Conservation (phyloP, 352 stramenopile species). For the Globisporangium ultimum region DNA sequence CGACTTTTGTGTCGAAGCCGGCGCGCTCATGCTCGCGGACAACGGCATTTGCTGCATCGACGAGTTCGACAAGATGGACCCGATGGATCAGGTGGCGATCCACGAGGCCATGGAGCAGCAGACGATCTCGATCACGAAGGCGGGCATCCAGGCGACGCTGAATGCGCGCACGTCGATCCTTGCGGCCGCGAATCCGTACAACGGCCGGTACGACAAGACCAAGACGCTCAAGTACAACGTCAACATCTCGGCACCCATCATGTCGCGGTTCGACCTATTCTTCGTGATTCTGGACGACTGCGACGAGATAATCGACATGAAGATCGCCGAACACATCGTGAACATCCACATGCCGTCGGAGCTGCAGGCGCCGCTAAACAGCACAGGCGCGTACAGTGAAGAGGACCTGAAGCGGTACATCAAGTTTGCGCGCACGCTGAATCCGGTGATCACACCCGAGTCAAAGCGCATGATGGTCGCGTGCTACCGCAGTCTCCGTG, state of each 20-base stretch:
- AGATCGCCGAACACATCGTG: constrained; percentile 97
- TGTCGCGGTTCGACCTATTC: constrained; percentile 99
- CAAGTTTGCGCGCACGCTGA: constrained; percentile 82
- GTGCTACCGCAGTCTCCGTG: constrained; percentile 96
- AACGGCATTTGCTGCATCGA: constrained; percentile 99
- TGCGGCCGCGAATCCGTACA: constrained; percentile 98
- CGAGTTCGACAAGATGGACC: constrained; percentile 99
- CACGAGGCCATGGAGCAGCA: constrained; percentile 99
- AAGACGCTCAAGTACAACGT: constrained; percentile 90
- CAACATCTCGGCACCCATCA: constrained; percentile 94
- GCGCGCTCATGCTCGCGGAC: constrained; percentile 98
- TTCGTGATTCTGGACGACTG: constrained; percentile 99
- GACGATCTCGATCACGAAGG: constrained; percentile 99
- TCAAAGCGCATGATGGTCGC: constrained; percentile 93
- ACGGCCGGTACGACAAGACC: constrained; percentile 92
- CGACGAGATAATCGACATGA: constrained; percentile 92
- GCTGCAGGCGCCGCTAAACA: constrained; percentile 25
- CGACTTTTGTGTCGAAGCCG: constrained; percentile 90
- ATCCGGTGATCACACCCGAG: constrained; percentile 67
- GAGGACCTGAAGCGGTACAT: constrained; percentile 95
- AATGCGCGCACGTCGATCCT: constrained; percentile 99
- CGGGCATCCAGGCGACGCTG: constrained; percentile 98
- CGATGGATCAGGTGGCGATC: constrained; percentile 97
- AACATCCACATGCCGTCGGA: constrained; percentile 91
- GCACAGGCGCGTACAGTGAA: constrained; percentile 49